Evolutionary conservation across 768 basidiomycete species (phyloP), one percentile per base, ranked within the genome.

Genomic region (Macrolepiota dolichaula): DNA sequence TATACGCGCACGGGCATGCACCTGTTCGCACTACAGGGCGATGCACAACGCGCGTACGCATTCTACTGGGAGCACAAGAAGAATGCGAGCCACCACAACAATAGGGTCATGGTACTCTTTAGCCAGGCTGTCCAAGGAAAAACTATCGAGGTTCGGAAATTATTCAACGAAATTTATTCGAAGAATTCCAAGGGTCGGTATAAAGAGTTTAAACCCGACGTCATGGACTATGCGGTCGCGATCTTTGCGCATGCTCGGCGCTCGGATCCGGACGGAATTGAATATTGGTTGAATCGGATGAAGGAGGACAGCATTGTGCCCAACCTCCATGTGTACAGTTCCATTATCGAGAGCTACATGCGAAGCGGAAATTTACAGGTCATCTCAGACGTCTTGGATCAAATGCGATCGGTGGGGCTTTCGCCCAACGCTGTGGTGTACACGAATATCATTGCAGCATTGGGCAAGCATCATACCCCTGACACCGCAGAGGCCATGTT

Each of bases 401-500:
- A 86, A 69, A 91, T 96, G 90, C 80, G 81, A 50, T 65, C 69
- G 2, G 73, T 76, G 3, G 77, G 80, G 1, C 57, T 86, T 19
- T 57, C 66, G 38, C 85, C 86, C 7, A 79, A 82, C 51, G 67
- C 64, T 5, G 74, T 80, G 40, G 76, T 85, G 10, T 95, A 91
- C 69, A 90, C 88, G 10, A 81, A 79, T 7, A 74, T 93, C 59
- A 81, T 95, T 64, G 73, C 80, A n/a, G 76, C 86, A 61, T 83
- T 92, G 38, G 87, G 87, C 10, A 75, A 78, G 51, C 78, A 83
- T 50, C 77, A 78, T 59, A 90, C 94, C 68, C 76, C 83, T 0
- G 72, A 81, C 12, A 83, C 83, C 25, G 91, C 91, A 0, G 86
- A 91, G 68, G 77, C 78, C 11, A 71, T 91, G 52, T 92, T 85